phyloP scores from a whole-genome alignment of 2,329 filamentous ascomycete species.

The Epicoccum sorghinum region DNA sequence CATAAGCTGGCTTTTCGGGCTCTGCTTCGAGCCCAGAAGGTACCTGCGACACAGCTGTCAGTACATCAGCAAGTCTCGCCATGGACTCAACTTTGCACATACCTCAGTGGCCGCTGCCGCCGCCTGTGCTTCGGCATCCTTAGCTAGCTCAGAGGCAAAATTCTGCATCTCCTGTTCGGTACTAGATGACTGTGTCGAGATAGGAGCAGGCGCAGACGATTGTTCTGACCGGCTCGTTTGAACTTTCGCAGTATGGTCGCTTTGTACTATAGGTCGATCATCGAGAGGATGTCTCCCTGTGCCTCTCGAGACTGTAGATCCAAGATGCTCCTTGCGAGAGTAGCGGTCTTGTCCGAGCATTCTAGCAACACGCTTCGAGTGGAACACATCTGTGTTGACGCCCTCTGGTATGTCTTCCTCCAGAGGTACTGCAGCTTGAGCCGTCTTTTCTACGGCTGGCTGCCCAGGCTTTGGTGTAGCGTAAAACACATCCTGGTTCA shows the following conservation, averaged over 20 bases:
- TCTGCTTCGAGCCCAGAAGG: constrained; percentile 31
- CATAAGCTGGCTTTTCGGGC: constrained; percentile 58
- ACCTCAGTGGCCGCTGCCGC: constrained; percentile 33
- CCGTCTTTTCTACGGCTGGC: constrained; percentile 28
- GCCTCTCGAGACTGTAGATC: constrained; percentile 34
- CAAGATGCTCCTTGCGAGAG: constrained; percentile 40
- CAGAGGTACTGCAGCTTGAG: constrained; percentile 37
- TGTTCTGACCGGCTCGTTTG: constrained; percentile 23
- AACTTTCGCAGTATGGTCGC: constrained; percentile 47
- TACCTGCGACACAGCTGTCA: constrained; percentile 52
- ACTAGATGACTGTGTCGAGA: constrained; percentile 18
- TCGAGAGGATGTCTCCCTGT: constrained; percentile 41
- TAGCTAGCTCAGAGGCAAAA: constrained; percentile 56
- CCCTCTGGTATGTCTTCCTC: constrained; percentile 61
- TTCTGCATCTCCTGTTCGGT: constrained; percentile 50
- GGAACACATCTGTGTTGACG: constrained; percentile 66
- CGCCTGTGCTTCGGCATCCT: constrained; percentile 39
- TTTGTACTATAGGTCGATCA: constrained; percentile 45
- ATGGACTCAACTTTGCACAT: constrained; percentile 3
- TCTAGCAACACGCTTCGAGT: constrained; percentile 63
- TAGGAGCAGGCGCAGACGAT: constrained; percentile 18
- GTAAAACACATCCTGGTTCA: constrained; percentile 65
- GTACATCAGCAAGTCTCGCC: constrained; percentile 50
- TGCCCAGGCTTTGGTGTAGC: constrained; percentile 37
- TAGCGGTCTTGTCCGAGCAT: constrained; percentile 58